phyloP scores from a whole-genome alignment of 1,284 basidiomycete genomes.

The Heterobasidion occidentale region DNA sequence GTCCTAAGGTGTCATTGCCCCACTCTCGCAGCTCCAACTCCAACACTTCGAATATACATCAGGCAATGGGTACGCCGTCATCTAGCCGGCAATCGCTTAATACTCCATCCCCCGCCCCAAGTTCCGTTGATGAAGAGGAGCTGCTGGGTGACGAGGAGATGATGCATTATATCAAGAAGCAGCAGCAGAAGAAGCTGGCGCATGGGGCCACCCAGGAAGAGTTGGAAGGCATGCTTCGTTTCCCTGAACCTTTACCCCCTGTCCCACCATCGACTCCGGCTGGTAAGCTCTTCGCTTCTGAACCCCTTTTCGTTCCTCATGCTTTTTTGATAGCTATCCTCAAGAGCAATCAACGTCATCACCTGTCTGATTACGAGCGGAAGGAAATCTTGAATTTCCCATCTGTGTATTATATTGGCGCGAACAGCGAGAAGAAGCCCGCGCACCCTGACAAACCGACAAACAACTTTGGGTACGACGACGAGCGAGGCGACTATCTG shows the following conservation, averaged over 20 bases:
- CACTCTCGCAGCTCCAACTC: conserved; percentile 43
- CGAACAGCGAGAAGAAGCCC: conserved; percentile 73
- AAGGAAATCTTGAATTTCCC: conserved; percentile 90
- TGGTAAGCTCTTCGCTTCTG: conserved; percentile 37
- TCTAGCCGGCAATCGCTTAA: conserved; percentile 64
- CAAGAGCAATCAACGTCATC: conserved; percentile 50
- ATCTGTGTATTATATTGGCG: conserved; percentile 80
- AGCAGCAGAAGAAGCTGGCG: conserved; percentile 84
- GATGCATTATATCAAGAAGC: conserved; percentile 87
- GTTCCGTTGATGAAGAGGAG: conserved; percentile 84
- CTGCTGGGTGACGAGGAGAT: conserved; percentile 92
- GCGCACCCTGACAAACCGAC: conserved; percentile 66
- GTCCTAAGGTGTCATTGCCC: conserved; percentile 64
- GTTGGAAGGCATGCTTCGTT: conserved; percentile 83
- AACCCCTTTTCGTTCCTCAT: conserved; percentile 7
- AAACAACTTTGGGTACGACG: conserved; percentile 96
- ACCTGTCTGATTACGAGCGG: conserved; percentile 80
- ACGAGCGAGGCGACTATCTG: conserved; percentile 96
- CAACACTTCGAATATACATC: conserved; percentile 39
- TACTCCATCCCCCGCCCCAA: conserved; percentile 73
- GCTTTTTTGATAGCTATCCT: conserved; percentile 41
- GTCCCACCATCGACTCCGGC: conserved; percentile 61
- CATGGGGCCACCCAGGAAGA: conserved; percentile 80
- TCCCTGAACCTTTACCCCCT: conserved; percentile 85
- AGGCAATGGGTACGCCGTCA: conserved; percentile 51